These are phyloP conservation scores for Phalaenopsis aphrodite DNA, from an alignment of 106 monocot species.

Conservation along the genomic window DNA sequence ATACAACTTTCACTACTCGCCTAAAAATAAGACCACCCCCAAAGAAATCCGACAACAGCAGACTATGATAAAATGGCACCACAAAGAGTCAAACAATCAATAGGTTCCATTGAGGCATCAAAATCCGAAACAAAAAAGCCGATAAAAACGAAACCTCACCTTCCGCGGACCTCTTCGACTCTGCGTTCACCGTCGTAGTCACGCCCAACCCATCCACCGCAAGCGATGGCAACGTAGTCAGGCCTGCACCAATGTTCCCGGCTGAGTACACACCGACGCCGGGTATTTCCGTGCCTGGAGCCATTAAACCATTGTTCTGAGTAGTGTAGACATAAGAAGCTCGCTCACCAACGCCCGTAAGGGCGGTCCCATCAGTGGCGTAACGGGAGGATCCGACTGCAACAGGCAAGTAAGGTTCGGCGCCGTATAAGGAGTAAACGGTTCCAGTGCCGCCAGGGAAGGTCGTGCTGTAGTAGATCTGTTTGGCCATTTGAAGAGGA, in stretches of 20 bases:
- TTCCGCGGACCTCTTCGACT: constrained; percentile 19
- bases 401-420: constrained; percentile 10
- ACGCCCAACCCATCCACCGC: constrained; percentile 3
- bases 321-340: constrained; percentile 13
- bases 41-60: neutral
- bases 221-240: neutral
- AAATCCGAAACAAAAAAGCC: neutral
- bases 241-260: neutral
- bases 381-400: constrained; percentile 5
- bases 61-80: neutral
- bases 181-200: neutral
- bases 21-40: neutral
- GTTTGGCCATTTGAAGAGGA: constrained; percentile 8
- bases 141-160: constrained; percentile 7
- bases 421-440: constrained; percentile 3
- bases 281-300: constrained; percentile 2
- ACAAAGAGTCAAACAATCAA: neutral
- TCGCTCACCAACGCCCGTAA: constrained; percentile 3
- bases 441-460: neutral
- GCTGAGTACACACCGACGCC: neutral
- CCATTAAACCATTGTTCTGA: constrained; percentile 3
- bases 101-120: neutral
- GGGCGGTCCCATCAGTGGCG: neutral
- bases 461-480: constrained; percentile 16
- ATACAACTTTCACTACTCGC: neutral